These are phyloP conservation scores for Quercus agrifolia DNA, from an alignment of 306 rosid genomes.

Conservation along the genomic window DNA sequence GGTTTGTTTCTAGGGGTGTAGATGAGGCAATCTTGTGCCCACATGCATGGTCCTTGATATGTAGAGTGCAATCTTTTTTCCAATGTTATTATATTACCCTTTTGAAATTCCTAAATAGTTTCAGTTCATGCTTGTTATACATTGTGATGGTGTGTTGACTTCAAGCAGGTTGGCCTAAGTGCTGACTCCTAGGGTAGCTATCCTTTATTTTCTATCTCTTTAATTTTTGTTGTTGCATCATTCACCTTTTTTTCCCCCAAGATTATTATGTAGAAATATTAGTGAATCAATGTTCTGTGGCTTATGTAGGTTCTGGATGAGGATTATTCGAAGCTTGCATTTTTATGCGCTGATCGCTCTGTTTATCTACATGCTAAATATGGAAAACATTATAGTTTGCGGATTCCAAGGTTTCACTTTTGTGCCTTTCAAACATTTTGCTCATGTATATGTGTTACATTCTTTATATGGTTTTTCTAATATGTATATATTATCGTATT, in stretches of 20 bases:
- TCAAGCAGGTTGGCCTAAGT: too few species aligned
- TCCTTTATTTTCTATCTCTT: too few species aligned
- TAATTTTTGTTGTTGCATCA: too few species aligned
- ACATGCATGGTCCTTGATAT: background rate
- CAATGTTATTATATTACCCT: background rate
- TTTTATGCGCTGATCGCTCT: conserved; percentile 88
- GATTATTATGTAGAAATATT: background rate
- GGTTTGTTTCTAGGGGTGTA: background rate
- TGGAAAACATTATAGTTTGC: conserved; percentile 82
- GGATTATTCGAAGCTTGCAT: conserved; percentile 93
- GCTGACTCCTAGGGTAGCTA: too few species aligned
- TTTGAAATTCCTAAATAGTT: background rate
- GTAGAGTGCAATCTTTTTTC: background rate
- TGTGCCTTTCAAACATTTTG: background rate
- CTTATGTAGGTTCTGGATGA: conserved; percentile 58
- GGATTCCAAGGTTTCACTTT: conserved; percentile 78
- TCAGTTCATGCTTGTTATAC: background rate
- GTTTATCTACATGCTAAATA: conserved; percentile 82
- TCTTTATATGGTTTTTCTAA: background rate
- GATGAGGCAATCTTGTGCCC: background rate
- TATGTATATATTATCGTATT: too few species aligned
- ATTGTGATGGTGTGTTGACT: background rate
- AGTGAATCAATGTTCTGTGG: conserved; percentile 18
- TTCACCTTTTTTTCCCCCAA: too few species aligned
- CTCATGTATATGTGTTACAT: background rate